Base-by-base conservation (phyloP, 805 yeast species). In the Hanseniaspora clermontiae region DNA sequence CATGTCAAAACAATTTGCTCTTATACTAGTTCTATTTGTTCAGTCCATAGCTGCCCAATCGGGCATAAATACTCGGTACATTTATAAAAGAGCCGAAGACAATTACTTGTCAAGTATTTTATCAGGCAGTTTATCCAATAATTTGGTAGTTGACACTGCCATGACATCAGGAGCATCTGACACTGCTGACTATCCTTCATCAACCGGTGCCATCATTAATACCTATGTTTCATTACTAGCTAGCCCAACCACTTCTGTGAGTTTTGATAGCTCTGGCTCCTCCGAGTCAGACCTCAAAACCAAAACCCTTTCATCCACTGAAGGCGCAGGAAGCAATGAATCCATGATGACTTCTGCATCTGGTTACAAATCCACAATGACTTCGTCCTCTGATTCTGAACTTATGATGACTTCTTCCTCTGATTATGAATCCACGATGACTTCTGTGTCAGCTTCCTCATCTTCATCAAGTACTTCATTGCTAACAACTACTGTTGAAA, bases 91-190 rank as follows among this genome's bases (percentile, higher is more conserved):
- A 46, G 32, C 24, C 6, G 49, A 46, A 19, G 29, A 50, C 15
- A 32, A 40, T 11, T 51, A 51, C 27, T 24, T 43, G 8, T 51
- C 55, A 2, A 51, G 55, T 17, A 51, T 51, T 20, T 24, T 51
- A 11, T 51, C 55, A 14, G 55, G 55, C n/a, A 31, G 48, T 20
- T 10, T 43, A 36, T 14, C 55, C 9, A 17, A 51, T 7, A 34
- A 51, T 4, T 24, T 51, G 19, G 34, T 51, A 2, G 11, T 51
- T 10, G 55, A 51, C 12, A 43, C 55, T 10, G 37, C 37, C 11
- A 14, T 19, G 15, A 12, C 47, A 31, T 50, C 54, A 14, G 20
- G 5, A 5, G n/a, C 11, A 8, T 14, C n/a, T 12, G 14, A 1
- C 10, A 14, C 39, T 32, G 17, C 29, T 17, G 38, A n/a, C 1